Conservation (phyloP, 129 eudicot genomes). For the Solidago caesia region DNA sequence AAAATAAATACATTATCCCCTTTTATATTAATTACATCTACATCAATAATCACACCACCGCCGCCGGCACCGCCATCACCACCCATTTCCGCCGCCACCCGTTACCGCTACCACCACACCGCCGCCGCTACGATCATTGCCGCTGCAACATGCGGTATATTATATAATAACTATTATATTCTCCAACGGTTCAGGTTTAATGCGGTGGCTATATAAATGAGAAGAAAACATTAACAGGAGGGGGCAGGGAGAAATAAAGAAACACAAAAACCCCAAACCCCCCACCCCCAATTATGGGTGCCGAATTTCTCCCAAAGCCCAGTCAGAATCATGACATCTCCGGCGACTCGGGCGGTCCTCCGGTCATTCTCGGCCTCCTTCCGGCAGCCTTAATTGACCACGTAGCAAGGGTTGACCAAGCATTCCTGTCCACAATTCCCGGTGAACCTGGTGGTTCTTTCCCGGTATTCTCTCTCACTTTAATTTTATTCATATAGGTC, state of each 20-base stretch:
- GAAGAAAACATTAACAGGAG: neutral
- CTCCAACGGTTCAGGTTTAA: constrained; percentile 38
- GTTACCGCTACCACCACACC: too few species aligned
- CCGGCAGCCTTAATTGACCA: constrained; percentile 96
- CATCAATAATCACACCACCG: too few species aligned
- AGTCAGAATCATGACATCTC: constrained; percentile 14
- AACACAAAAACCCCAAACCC: constrained; percentile 1
- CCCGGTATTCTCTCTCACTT: constrained; percentile 48
- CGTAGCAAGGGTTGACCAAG: constrained; percentile 71
- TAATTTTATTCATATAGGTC: neutral
- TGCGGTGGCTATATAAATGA: constrained; percentile 24
- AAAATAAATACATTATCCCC: too few species aligned
- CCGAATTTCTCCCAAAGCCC: constrained; percentile 37
- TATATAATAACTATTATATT: too few species aligned
- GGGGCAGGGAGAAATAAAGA: constrained; percentile 19
- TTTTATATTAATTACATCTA: too few species aligned
- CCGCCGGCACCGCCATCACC: too few species aligned
- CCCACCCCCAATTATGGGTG: constrained; percentile 37
- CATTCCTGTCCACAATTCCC: constrained; percentile 69
- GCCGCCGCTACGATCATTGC: too few species aligned
- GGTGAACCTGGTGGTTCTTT: constrained; percentile 98
- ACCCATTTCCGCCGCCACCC: too few species aligned
- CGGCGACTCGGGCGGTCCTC: constrained; percentile 34
- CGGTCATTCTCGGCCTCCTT: constrained; percentile 71
- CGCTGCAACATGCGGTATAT: too few species aligned